Evolutionary conservation across 371 early-diverging fungal species (phyloP), one percentile per base, ranked within the genome.

Genomic region (Apophysomyces elegans): DNA sequence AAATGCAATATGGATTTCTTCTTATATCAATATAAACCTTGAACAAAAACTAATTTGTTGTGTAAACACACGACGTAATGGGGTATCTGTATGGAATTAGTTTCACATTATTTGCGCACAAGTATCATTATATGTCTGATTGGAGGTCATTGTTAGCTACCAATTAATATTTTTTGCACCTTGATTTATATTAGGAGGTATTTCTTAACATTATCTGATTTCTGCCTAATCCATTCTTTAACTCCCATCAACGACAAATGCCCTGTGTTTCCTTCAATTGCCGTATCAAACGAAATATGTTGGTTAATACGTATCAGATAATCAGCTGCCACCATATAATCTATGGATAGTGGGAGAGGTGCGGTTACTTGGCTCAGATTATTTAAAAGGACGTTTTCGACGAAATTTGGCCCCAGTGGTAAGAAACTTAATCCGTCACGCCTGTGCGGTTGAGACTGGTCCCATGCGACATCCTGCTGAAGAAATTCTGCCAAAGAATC

Each of bases 381-480:
- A 44, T 58, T 59, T 13, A 44, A 59, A 2, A 59, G 9, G 32
- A 58, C 35, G 18, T 36, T 47, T 16, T 54, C 38, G 26, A 37
- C 57, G n/a, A 16, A 16, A 37, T 58, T 47, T 18, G 57, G 59
- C 11, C 56, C 64, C 4, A 61, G 18, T 0, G 61, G 46, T 14
- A 64, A 39, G 7, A 45, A 57, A 9, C 38, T 67, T 2, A 58
- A 37, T 0, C 69, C 74, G 12, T 36, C 43, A 36, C 69, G 54
- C 16, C 67, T 65, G 46, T 60, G 71, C 13, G 62, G 65, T 21
- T 73, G 56, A 4, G 63, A 37, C 8, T 67, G 56, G 37, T 76
- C 77, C 77, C 77, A 76, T 7, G 45, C 64, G 4, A 73, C 71
- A 63, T 76, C 77, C 36, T 70, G 66, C 5, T 39, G n/a, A 7